phyloP scores from a whole-genome alignment of 495 filamentous ascomycete species.

The Pseudomonodictys pantanalensis region DNA sequence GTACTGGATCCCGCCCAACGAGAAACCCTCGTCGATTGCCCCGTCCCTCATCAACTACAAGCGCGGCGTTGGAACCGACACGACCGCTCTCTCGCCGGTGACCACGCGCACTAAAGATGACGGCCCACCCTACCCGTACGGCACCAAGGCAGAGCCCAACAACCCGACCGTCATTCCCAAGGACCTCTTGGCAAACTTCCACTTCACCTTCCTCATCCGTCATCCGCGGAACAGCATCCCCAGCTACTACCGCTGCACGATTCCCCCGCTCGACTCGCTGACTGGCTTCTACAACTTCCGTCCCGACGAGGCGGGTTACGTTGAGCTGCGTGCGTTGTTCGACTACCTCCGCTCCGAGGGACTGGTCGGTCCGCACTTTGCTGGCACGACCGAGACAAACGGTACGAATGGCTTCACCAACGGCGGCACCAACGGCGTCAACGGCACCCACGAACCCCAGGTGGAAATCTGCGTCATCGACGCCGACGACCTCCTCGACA shows the following conservation, averaged over 20 bases:
- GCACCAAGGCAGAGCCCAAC: constrained; percentile 53
- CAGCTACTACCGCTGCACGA: constrained; percentile 91
- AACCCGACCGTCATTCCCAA: constrained; percentile 85
- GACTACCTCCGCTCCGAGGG: constrained; percentile 67
- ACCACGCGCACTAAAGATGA: constrained; percentile 9
- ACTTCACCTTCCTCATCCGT: constrained; percentile 97
- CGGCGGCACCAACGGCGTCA: constrained; percentile 21
- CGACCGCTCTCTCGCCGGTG: constrained; percentile 36
- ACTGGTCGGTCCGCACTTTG: constrained; percentile 61
- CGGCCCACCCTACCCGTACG: constrained; percentile 54
- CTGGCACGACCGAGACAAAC: constrained; percentile 43
- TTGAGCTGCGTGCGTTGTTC: constrained; percentile 78
- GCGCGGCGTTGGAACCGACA: constrained; percentile 59
- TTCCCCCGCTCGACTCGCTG: constrained; percentile 73
- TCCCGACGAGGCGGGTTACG: constrained; percentile 83
- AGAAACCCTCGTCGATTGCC: constrained; percentile 64
- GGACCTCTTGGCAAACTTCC: constrained; percentile 66
- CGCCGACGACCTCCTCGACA: constrained; percentile 88
- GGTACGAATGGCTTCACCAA: constrained; percentile 27
- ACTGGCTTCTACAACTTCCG: constrained; percentile 87
- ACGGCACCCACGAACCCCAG: constrained; percentile 34
- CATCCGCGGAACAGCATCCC: constrained; percentile 85
- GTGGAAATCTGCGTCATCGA: constrained; percentile 84
- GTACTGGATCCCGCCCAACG: constrained; percentile 75
- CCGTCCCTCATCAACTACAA: constrained; percentile 66